These are phyloP conservation scores for Ampelocalamus luodianensis DNA, from an alignment of 176 grass and related monocot species.

Conservation along the genomic window DNA sequence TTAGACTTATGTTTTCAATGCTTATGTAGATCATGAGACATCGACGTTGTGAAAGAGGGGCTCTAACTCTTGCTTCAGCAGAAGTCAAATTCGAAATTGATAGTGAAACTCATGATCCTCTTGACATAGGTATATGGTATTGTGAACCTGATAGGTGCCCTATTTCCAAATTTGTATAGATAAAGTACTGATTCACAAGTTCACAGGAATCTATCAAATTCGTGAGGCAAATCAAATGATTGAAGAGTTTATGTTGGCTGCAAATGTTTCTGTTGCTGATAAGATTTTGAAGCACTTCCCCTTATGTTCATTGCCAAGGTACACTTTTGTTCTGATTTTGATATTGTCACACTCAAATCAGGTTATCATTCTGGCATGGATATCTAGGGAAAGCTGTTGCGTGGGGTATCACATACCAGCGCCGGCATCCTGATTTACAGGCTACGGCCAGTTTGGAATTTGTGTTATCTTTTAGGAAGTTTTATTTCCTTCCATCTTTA, in stretches of 20 bases:
- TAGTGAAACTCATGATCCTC: conserved; percentile 98
- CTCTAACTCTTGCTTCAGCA: conserved; percentile 94
- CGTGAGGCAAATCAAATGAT: conserved; percentile 99
- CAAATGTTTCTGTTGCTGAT: conserved; percentile 92
- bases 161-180: conserved; percentile 30
- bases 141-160: conserved; percentile 28
- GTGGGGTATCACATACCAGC: no score
- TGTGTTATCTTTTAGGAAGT: no score
- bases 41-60: conserved; percentile 83
- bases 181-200: conserved; percentile 44
- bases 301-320: conserved; percentile 87
- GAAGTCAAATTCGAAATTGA: conserved; percentile 99
- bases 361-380: conserved; percentile 25
- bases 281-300: conserved; percentile 97
- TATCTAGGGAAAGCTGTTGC: conserved; percentile 25
- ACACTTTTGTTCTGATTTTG: conserved; percentile 30
- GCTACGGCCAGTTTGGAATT: no score
- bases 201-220: conserved; percentile 97
- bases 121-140: conserved; percentile 82
- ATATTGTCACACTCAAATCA: conserved; percentile 22
- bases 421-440: no score
- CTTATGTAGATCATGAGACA: conserved; percentile 81
- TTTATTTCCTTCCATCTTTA: no score
- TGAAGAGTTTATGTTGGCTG: conserved; percentile 98
- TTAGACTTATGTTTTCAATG: conserved; percentile 31